phyloP scores from a whole-genome alignment of 23 red algal genomes.

The Gracilaria domingensis region DNA sequence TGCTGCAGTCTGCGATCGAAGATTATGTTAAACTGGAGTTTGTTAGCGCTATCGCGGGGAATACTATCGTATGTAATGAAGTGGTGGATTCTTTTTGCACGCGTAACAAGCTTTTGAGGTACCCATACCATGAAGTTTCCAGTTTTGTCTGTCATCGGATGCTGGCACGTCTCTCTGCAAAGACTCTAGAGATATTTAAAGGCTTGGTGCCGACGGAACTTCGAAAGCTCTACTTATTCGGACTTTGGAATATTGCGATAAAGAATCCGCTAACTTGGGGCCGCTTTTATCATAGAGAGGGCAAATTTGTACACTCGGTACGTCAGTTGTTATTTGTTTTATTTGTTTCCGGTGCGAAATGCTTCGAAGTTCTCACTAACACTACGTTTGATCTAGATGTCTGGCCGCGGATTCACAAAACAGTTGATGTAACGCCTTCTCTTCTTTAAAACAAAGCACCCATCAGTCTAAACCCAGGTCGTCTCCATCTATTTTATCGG shows the following conservation, averaged over 20 bases:
- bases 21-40: neutral
- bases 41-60: neutral
- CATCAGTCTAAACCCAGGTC: neutral
- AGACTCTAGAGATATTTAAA: neutral
- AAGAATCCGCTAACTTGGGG: neutral
- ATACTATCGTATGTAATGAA: neutral
- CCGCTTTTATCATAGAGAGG: neutral
- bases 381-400: no score
- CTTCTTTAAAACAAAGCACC: neutral
- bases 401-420: no score
- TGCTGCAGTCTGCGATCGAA: neutral
- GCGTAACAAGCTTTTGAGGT: neutral
- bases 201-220: neutral
- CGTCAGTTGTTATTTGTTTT: neutral
- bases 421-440: neutral
- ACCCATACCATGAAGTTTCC: neutral
- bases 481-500: slow-evolving; percentile 54
- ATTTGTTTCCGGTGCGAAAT: no score
- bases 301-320: neutral
- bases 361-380: no score
- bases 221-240: neutral
- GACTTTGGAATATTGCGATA: neutral
- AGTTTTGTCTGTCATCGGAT: neutral
- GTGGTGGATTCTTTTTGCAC: neutral
- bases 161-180: neutral